phyloP scores from a whole-genome alignment of 768 basidiomycete species.

The Russula sp. region DNA sequence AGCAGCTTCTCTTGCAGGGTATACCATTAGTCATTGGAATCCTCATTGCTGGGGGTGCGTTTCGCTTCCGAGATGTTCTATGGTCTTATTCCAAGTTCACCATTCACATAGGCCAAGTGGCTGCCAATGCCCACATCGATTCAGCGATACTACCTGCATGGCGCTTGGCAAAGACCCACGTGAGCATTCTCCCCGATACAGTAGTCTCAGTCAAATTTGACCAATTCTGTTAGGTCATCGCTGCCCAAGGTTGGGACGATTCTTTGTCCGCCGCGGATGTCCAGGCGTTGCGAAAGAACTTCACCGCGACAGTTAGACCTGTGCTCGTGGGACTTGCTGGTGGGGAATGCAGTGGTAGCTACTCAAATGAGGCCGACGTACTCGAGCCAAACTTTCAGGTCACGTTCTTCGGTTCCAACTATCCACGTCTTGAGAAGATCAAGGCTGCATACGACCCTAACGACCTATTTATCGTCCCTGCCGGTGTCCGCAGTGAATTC shows the following conservation, averaged over 20 bases:
- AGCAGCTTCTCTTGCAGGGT: conserved; percentile 15
- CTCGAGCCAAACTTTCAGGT: conserved; percentile 36
- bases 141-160: conserved; percentile 39
- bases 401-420: conserved; percentile 40
- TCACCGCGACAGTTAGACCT: conserved; percentile 34
- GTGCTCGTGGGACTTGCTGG: conserved; percentile 36
- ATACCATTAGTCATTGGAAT: conserved; percentile 3
- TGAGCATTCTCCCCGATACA: conserved; percentile 26
- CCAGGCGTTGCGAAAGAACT: conserved; percentile 28
- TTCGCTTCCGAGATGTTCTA: no score
- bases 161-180: conserved; percentile 42
- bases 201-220: background rate
- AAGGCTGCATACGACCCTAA: conserved; percentile 37
- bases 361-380: conserved; percentile 40
- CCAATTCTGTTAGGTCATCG: conserved; percentile 3
- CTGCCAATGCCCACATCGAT: conserved; percentile 37
- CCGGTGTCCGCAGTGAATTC: conserved; percentile 38
- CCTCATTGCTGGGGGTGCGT: conserved; percentile 22
- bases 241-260: conserved; percentile 5
- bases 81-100: background rate
- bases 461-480: conserved; percentile 38
- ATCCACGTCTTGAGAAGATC: conserved; percentile 35
- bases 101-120: conserved; percentile 35
- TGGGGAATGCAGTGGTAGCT: conserved; percentile 34
- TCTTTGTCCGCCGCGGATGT: conserved; percentile 26